Conservation (phyloP, 768 basidiomycete genomes). For the Xerocomellus chrysenteron region DNA sequence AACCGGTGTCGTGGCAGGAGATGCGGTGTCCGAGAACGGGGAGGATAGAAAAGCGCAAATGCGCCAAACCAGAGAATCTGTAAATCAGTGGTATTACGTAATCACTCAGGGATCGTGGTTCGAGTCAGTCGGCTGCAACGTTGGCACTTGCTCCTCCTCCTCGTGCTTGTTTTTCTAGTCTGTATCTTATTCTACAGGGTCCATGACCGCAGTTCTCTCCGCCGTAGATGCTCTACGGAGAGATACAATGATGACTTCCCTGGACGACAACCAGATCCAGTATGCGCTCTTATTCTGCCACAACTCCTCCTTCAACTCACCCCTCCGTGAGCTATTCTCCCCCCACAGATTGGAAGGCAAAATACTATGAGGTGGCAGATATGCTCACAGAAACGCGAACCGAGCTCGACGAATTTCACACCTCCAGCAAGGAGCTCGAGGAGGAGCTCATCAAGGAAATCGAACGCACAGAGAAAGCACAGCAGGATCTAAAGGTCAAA, state of each 20-base stretch:
- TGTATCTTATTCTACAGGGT: conserved; percentile 21
- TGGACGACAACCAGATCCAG: conserved; percentile 68
- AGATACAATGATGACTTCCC: conserved; percentile 54
- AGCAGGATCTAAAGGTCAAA: conserved; percentile 76
- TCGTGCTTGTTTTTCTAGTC: conserved; percentile 20
- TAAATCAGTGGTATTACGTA: conserved; percentile 30
- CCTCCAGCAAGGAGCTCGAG: conserved; percentile 87
- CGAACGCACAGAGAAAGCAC: conserved; percentile 81
- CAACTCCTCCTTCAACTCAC: conserved; percentile 16
- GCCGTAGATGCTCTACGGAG: conserved; percentile 57
- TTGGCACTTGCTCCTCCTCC: conserved; percentile 2
- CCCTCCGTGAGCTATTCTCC: conserved; percentile 50
- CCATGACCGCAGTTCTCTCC: conserved; percentile 67
- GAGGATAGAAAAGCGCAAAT: conserved; percentile 77
- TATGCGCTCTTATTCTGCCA: conserved; percentile 31
- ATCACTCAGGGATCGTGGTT: conserved; percentile 20
- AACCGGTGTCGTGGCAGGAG: conserved; percentile 86
- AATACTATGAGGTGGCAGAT: conserved; percentile 79
- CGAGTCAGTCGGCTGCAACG: conserved; percentile 8
- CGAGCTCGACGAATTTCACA: conserved; percentile 86
- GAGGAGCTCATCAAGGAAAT: conserved; percentile 92
- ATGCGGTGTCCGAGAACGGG: conserved; percentile 88
- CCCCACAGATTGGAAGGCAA: conserved; percentile 69
- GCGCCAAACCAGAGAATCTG: conserved; percentile 76
- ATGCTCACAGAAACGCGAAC: conserved; percentile 82